phyloP scores from a whole-genome alignment of 192 early-diverging fungal species.

The Podila clonocystis region DNA sequence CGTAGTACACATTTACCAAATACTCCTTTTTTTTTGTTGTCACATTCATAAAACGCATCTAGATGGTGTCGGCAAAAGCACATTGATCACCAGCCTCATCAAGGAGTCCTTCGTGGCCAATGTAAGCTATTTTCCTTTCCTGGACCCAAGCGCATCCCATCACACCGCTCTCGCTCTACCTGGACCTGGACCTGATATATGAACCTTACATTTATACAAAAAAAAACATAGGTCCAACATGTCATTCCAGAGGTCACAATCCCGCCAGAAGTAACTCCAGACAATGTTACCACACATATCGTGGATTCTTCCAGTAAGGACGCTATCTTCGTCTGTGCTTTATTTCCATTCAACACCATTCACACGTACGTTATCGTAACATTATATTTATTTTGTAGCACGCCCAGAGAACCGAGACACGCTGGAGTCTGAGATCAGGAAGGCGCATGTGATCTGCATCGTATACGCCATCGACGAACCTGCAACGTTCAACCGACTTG shows the following conservation, averaged over 20 bases:
- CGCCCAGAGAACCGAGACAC: slow-evolving; percentile 89
- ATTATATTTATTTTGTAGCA: slow-evolving; percentile 55
- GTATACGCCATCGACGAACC: slow-evolving; percentile 93
- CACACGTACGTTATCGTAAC: background rate
- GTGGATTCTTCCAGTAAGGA: slow-evolving; percentile 92
- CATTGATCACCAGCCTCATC: slow-evolving; percentile 95
- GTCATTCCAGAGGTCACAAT: slow-evolving; percentile 99
- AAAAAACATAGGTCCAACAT: slow-evolving; percentile 82
- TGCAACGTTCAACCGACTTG: slow-evolving; percentile 85
- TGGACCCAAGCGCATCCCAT: background rate
- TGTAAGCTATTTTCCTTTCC: slow-evolving; percentile 59
- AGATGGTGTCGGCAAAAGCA: slow-evolving; percentile 96
- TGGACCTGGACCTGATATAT: too few relatives aligned
- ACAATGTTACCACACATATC: slow-evolving; percentile 97
- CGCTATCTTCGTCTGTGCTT: background rate
- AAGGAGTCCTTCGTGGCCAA: slow-evolving; percentile 96
- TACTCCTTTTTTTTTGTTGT: background rate
- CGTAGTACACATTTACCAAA: background rate
- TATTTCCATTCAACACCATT: background rate
- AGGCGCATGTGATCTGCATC: slow-evolving; percentile 98
- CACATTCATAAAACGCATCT: background rate
- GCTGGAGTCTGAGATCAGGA: slow-evolving; percentile 93
- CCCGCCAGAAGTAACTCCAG: slow-evolving; percentile 96
- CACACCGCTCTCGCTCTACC: background rate
- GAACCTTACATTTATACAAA: background rate